phyloP scores from a whole-genome alignment of 2,329 filamentous ascomycete genomes.

The Botryosphaeria dothidea region DNA sequence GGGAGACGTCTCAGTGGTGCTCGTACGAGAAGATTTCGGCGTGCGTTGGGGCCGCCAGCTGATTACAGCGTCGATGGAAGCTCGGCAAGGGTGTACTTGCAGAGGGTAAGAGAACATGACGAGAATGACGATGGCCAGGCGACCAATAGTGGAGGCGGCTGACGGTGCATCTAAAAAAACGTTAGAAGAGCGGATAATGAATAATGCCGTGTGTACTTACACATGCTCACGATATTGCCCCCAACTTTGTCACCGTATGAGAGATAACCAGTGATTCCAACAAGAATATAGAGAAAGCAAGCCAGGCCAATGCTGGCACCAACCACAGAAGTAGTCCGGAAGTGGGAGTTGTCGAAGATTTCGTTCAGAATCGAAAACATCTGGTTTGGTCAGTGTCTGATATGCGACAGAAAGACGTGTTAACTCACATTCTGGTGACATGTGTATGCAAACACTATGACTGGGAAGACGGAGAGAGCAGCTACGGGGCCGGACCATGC shows the following conservation, averaged over 20 bases:
- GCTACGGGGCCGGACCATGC: constrained; percentile 77
- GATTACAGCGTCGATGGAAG: constrained; percentile 91
- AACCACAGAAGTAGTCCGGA: constrained; percentile 76
- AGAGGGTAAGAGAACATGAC: constrained; percentile 96
- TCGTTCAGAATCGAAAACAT: constrained; percentile 99
- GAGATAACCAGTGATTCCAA: constrained; percentile 92
- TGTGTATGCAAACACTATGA: constrained; percentile 98
- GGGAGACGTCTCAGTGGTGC: constrained; percentile 32
- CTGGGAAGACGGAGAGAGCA: constrained; percentile 82
- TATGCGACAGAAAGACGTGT: background rate
- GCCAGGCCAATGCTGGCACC: constrained; percentile 82
- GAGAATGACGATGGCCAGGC: constrained; percentile 90
- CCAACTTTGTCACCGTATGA: constrained; percentile 88
- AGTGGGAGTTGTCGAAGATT: constrained; percentile 79
- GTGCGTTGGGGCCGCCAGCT: constrained; percentile 72
- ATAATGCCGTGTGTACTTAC: constrained; percentile 52
- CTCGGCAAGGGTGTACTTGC: constrained; percentile 92
- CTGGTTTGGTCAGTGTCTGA: constrained; percentile 45
- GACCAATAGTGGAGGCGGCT: constrained; percentile 84
- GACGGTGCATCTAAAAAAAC: constrained; percentile 60
- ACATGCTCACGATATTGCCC: constrained; percentile 90
- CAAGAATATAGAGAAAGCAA: constrained; percentile 83
- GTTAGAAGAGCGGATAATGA: constrained; percentile 36
- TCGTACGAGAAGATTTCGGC: constrained; percentile 22
- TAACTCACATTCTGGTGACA: constrained; percentile 88